phyloP scores from a whole-genome alignment of 2,329 filamentous ascomycete genomes.

The Grosmannia huntii region DNA sequence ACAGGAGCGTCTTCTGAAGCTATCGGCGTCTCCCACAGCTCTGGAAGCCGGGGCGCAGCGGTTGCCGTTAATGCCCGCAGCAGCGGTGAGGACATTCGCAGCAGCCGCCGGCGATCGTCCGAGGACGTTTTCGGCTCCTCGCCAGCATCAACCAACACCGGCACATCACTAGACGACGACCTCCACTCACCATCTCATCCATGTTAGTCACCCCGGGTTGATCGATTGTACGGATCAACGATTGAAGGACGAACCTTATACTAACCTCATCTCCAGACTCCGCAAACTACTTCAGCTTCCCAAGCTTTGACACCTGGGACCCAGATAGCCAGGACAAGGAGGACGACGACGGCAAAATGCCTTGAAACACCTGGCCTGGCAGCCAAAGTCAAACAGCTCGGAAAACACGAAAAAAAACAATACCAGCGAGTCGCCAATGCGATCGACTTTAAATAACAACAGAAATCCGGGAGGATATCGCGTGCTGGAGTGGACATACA shows the following conservation, averaged over 20 bases:
- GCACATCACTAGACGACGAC: slow-evolving; percentile 17
- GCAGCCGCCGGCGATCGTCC: not conserved
- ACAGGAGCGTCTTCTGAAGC: not conserved
- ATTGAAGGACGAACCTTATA: not conserved
- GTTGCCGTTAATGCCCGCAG: not conserved
- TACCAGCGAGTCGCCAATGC: not conserved
- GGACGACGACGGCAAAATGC: slow-evolving; percentile 15
- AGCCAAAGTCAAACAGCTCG: not conserved
- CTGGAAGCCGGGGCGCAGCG: not conserved
- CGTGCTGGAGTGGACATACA: not conserved
- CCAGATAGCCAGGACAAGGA: slow-evolving; percentile 30
- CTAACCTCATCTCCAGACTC: slow-evolving; percentile 16
- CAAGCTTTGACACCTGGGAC: slow-evolving; percentile 58
- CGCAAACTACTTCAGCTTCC: slow-evolving; percentile 59
- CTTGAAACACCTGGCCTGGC: slow-evolving; percentile 1
- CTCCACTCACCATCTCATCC: slow-evolving; percentile 11
- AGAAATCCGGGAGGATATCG: not conserved
- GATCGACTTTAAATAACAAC: not conserved
- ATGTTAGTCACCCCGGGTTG: not conserved
- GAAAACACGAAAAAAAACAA: not conserved
- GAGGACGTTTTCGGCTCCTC: slow-evolving; percentile 12
- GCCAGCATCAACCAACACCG: slow-evolving; percentile 14
- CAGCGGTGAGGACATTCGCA: not conserved
- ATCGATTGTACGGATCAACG: no score
- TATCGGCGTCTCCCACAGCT: not conserved